Evolutionary conservation across 805 yeast species (phyloP), one percentile per base, ranked within the genome.

Genomic region (Wickerhamiella sorbophila): DNA sequence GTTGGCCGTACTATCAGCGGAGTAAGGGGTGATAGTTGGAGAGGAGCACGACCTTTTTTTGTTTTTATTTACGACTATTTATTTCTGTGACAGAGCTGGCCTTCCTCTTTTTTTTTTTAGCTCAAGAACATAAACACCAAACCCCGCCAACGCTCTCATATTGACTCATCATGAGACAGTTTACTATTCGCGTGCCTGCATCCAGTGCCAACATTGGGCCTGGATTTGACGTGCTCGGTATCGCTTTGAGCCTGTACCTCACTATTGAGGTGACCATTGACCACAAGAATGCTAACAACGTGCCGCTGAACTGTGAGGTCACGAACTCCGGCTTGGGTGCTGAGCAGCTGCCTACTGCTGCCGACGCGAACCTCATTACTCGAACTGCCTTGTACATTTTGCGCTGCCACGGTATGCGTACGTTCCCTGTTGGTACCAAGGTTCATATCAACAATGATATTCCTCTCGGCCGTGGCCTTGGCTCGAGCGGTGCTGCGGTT

Each of bases 201-300:
- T 87, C 97, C 4, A 82, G 94, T 39, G 98, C 98, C 55, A 91
- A 91, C 55, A 88, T 91, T 40, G 98, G 98, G 6, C 98, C 98
- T 8, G 98, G 98, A 1, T 91, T 88, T 57, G 98, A 91, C 61
- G 98, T 91, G 5, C 65, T 91, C 40, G 98, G 98, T 19, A 79
- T 91, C 33, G 95, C 95, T 36, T 69, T 91, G 49, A 71, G 80
- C 47, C 64, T 86, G 39, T 85, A 65, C 55, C 66, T 91, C 43
- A 80, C 78, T 41, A 67, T 91, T 44, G 66, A 69, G 3, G 95
- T 86, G 24, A 61, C 66, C 8, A 66, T 83, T 33, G 91, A 85
- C 57, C 56, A 74, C 5, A 52, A 53, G 16, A 63, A 64, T 36
- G 50, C 56, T 10, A 66, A 71, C 4, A 58, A 57, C 9, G 65